A percentile compares a stretch with the other conserved stretches of the same genome.
phyloP scores from a whole-genome alignment of 768 basidiomycete species.

The Boletus speciosus region DNA sequence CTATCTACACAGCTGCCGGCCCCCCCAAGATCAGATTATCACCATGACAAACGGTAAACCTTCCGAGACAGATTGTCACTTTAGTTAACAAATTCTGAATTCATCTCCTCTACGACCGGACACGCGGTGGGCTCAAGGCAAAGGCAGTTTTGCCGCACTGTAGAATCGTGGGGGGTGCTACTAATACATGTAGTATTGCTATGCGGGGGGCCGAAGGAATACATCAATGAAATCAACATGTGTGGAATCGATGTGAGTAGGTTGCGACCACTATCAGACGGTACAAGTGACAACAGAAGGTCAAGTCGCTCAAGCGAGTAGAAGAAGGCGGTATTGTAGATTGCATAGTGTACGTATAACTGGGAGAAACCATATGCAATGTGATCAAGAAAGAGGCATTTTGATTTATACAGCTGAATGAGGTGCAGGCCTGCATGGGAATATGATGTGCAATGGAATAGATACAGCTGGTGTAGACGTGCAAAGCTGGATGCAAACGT shows the following conservation, averaged over 20 bases:
- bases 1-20: neutral
- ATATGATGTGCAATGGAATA: slow-evolving; percentile 17
- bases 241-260: neutral
- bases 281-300: neutral
- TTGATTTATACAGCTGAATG: slow-evolving; percentile 18
- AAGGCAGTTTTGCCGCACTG: slow-evolving; percentile 2
- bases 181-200: slow-evolving; percentile 7
- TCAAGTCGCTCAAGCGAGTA: neutral
- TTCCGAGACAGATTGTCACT: neutral
- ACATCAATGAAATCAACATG: slow-evolving; percentile 19
- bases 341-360: slow-evolving; percentile 11
- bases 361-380: slow-evolving; percentile 6
- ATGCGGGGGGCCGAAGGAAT: slow-evolving; percentile 12
- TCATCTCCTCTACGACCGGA: neutral
- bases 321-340: slow-evolving; percentile 11
- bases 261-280: neutral
- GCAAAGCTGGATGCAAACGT: slow-evolving; percentile 1
- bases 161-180: slow-evolving; percentile 2
- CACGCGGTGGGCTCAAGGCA: neutral
- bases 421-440: slow-evolving; percentile 21
- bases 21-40: neutral
- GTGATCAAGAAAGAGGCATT: slow-evolving; percentile 12
- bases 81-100: neutral
- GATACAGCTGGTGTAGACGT: slow-evolving; percentile 14
- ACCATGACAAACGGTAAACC: neutral